Evolutionary conservation across 2,329 filamentous ascomycete species (phyloP).

Genomic region (Aspergillus nomiae): DNA sequence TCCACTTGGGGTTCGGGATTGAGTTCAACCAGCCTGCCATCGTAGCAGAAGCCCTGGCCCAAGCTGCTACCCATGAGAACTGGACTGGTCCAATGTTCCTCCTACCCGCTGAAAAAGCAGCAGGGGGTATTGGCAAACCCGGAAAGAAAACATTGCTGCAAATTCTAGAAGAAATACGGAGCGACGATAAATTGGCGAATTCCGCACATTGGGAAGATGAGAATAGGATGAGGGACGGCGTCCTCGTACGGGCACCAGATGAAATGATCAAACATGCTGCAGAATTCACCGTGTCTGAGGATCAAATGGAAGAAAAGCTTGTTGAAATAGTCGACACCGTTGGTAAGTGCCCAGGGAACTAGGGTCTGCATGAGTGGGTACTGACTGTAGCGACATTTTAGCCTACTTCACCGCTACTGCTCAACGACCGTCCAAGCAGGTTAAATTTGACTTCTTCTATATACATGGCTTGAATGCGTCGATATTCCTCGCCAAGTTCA

Average conservation of each 20-base stretch:
- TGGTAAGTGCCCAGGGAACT: constrained; percentile 37
- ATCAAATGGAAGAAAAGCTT: constrained; percentile 59
- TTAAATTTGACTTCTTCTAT: constrained; percentile 80
- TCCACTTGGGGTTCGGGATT: constrained; percentile 82
- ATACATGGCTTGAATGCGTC: constrained; percentile 78
- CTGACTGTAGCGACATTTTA: constrained; percentile 9
- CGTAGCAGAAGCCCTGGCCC: constrained; percentile 76
- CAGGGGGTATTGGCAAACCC: constrained; percentile 31
- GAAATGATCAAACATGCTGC: constrained; percentile 65
- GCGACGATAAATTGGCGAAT: constrained; percentile 57
- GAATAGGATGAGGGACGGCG: constrained; percentile 70
- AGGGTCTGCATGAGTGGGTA: not conserved
- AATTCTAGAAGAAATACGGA: constrained; percentile 63
- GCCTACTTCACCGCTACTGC: constrained; percentile 64
- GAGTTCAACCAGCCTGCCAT: constrained; percentile 82
- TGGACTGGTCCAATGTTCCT: constrained; percentile 59
- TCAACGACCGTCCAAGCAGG: constrained; percentile 62
- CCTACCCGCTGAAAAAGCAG: constrained; percentile 35
- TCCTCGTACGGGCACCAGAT: constrained; percentile 63
- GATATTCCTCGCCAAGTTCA: constrained; percentile 71
- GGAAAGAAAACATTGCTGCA: constrained; percentile 52
- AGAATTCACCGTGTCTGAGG: constrained; percentile 58
- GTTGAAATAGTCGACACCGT: constrained; percentile 71
- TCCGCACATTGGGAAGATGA: constrained; percentile 56
- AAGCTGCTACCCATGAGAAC: constrained; percentile 69